Evolutionary conservation across 306 rosid species (phyloP).

Genomic region (Astragalus glycyphyllos): DNA sequence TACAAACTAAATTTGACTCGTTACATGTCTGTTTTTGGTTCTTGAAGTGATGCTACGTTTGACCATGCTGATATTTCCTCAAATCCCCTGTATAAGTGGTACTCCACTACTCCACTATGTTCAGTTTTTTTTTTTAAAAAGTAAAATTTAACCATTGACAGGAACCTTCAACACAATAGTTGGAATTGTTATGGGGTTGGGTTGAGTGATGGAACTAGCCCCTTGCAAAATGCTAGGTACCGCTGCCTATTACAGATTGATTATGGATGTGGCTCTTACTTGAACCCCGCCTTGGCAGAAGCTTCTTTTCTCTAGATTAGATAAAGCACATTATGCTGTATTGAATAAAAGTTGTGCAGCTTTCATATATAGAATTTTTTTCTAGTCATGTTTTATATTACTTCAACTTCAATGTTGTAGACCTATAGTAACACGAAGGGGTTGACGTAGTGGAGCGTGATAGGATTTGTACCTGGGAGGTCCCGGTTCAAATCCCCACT

Average conservation of each 20-base stretch:
- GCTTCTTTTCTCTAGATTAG: neutral
- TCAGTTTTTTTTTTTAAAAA: too few species aligned
- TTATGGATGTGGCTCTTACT: neutral
- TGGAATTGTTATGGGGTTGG: neutral
- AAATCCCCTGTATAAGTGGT: conserved; percentile 27
- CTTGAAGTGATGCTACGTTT: conserved; percentile 22
- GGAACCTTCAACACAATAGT: neutral
- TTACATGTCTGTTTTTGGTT: conserved; percentile 1
- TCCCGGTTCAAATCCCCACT: too few species aligned
- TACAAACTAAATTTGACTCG: conserved; percentile 10
- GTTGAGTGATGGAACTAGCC: neutral
- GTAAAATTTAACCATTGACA: neutral
- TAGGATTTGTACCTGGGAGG: too few species aligned
- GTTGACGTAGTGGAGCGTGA: too few species aligned
- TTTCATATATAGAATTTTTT: neutral
- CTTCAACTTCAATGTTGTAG: too few species aligned
- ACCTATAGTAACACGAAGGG: too few species aligned
- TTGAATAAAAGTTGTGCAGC: neutral
- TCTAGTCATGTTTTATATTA: neutral
- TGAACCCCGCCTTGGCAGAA: conserved; percentile 16
- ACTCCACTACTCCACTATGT: too few species aligned
- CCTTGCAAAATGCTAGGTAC: neutral
- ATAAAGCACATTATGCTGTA: conserved; percentile 2
- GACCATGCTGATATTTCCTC: neutral
- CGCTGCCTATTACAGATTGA: neutral